These are phyloP conservation scores for Calendula officinalis DNA, from an alignment of 129 eudicot species.

Conservation along the genomic window DNA sequence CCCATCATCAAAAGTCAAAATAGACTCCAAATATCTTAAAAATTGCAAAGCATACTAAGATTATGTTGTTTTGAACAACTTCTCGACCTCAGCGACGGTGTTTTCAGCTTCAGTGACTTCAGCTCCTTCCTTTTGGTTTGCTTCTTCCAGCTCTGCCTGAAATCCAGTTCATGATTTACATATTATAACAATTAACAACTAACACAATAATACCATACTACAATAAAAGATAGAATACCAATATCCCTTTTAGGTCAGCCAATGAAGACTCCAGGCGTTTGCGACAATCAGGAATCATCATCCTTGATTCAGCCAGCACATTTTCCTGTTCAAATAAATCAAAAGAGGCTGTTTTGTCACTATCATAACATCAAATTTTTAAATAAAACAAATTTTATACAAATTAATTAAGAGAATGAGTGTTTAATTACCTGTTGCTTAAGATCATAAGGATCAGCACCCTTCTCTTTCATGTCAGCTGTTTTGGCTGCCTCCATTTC, in stretches of 20 bases:
- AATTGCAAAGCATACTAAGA: slow-evolving; percentile 24
- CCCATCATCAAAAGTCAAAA: too few species aligned
- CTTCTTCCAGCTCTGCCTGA: slow-evolving; percentile 72
- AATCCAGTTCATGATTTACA: neutral
- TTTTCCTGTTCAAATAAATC: slow-evolving; percentile 52
- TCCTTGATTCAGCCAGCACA: slow-evolving; percentile 93
- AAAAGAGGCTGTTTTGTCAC: neutral
- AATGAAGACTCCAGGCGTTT: slow-evolving; percentile 82
- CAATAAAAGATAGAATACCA: slow-evolving; percentile 43
- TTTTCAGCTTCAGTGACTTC: slow-evolving; percentile 74
- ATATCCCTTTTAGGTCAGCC: slow-evolving; percentile 64
- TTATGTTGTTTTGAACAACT: slow-evolving; percentile 50
- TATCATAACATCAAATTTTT: neutral
- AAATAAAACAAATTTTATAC: neutral
- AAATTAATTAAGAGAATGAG: neutral
- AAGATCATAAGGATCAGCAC: slow-evolving; percentile 93
- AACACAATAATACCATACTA: neutral
- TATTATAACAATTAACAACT: too few species aligned
- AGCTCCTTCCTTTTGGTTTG: slow-evolving; percentile 56
- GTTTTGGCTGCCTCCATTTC: slow-evolving; percentile 91
- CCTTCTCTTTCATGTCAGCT: slow-evolving; percentile 87
- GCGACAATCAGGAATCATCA: slow-evolving; percentile 94
- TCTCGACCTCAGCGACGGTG: slow-evolving; percentile 55
- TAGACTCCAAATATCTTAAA: too few species aligned
- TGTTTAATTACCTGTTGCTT: slow-evolving; percentile 73